Percentiles rank a stretch among this genome's conserved stretches.
Conservation (phyloP, 441 rosid species). For the Eugenia klotzschiana region DNA sequence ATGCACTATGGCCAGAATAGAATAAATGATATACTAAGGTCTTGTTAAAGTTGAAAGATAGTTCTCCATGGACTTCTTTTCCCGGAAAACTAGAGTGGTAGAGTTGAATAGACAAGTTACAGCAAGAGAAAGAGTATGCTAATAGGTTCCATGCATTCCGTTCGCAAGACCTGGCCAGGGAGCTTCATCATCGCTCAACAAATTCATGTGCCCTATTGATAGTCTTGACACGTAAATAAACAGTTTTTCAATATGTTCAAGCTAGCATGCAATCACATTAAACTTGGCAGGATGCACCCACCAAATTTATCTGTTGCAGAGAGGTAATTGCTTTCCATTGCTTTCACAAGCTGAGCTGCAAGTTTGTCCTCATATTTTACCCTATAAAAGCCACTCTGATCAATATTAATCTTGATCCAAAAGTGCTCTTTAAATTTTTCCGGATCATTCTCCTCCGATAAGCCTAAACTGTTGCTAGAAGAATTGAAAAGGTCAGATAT, state of each 20-base stretch:
- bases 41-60: background rate
- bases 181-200: background rate
- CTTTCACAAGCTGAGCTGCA: conserved; percentile 14
- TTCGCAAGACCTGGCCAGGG: background rate
- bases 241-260: background rate
- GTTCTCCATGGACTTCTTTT: background rate
- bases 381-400: conserved; percentile 27
- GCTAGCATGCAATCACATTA: background rate
- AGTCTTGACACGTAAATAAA: background rate
- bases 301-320: conserved; percentile 21
- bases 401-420: conserved; percentile 24
- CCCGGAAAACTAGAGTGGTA: background rate
- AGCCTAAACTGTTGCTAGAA: background rate
- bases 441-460: background rate
- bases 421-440: background rate
- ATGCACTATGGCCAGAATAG: background rate
- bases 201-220: background rate
- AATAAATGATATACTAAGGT: background rate
- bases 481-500: conserved; percentile 10
- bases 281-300: background rate
- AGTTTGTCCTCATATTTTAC: conserved; percentile 20
- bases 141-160: background rate
- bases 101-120: background rate
- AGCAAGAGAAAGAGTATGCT: background rate
- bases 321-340: conserved; percentile 13